Conservation (phyloP, 345 rosid species). For the Citrus inodora region DNA sequence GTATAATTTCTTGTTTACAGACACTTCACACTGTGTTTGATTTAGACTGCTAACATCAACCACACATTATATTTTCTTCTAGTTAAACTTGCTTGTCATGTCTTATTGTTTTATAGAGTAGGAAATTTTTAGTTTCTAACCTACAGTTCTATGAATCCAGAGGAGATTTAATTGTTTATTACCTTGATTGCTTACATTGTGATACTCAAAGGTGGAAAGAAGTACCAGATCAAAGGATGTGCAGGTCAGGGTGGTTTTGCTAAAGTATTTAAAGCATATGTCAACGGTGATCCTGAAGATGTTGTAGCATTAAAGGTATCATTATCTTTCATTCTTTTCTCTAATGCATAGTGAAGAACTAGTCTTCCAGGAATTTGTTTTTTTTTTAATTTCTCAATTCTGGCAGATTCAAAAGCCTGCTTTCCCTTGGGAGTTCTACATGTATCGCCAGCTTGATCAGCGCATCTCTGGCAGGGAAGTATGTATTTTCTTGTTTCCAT, state of each 20-base stretch:
- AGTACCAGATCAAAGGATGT: conserved; percentile 95
- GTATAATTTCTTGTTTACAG: neutral
- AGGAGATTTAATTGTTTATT: neutral
- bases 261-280: conserved; percentile 73
- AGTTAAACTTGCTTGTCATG: neutral
- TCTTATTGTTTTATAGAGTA: neutral
- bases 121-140: neutral
- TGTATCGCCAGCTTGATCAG: conserved; percentile 88
- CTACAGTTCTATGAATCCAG: neutral
- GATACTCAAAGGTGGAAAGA: conserved; percentile 62
- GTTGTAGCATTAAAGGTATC: conserved; percentile 79
- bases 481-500: conserved; percentile 17
- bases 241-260: conserved; percentile 97
- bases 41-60: neutral
- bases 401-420: conserved; percentile 91
- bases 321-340: neutral
- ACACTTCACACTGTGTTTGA: neutral
- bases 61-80: neutral
- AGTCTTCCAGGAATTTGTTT: neutral
- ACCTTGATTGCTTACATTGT: conserved; percentile 7
- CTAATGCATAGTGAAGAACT: neutral
- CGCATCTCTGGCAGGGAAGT: conserved; percentile 67
- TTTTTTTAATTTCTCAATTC: neutral
- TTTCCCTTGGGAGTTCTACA: conserved; percentile 94
- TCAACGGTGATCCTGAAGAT: conserved; percentile 69